phyloP scores from a whole-genome alignment of 768 basidiomycete species.

The Xerocomellus chrysenteron region DNA sequence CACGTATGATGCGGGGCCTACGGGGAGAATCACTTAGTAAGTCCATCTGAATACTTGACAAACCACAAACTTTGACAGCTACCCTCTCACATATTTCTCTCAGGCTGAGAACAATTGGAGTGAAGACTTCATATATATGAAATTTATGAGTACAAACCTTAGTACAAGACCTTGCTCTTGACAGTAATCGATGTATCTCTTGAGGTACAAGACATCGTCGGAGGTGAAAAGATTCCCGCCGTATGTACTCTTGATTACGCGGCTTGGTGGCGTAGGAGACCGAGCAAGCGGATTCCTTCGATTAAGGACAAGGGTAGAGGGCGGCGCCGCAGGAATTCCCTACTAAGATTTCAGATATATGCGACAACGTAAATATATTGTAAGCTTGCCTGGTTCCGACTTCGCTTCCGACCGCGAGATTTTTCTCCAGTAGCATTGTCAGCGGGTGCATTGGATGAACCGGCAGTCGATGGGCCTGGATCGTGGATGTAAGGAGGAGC shows the following conservation, averaged over 20 bases:
- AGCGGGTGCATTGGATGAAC: constrained; percentile 35
- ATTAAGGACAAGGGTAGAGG: constrained; percentile 65
- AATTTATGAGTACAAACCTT: constrained; percentile 45
- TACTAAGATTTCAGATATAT: constrained; percentile 24
- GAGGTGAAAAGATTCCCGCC: constrained; percentile 86
- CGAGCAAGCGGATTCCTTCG: constrained; percentile 65
- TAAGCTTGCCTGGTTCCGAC: constrained; percentile 51
- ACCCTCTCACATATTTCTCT: constrained; percentile 87
- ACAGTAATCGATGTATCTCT: constrained; percentile 88
- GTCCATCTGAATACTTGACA: neutral
- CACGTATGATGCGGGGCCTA: constrained; percentile 90
- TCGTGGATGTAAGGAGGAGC: constrained; percentile 57
- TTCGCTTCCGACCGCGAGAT: constrained; percentile 67
- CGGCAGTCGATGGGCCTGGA: constrained; percentile 44
- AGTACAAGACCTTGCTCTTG: constrained; percentile 84
- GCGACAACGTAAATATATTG: neutral
- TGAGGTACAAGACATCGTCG: constrained; percentile 80
- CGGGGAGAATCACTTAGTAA: constrained; percentile 1
- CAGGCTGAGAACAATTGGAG: constrained; percentile 32
- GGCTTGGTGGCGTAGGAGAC: constrained; percentile 80
- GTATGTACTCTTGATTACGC: constrained; percentile 86
- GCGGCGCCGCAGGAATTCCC: constrained; percentile 64
- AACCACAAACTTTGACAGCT: constrained; percentile 64
- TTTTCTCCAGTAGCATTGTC: constrained; percentile 39
- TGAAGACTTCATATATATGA: constrained; percentile 26